Conservation (phyloP, 192 early-diverging fungal species). For the Backusella australiensis region DNA sequence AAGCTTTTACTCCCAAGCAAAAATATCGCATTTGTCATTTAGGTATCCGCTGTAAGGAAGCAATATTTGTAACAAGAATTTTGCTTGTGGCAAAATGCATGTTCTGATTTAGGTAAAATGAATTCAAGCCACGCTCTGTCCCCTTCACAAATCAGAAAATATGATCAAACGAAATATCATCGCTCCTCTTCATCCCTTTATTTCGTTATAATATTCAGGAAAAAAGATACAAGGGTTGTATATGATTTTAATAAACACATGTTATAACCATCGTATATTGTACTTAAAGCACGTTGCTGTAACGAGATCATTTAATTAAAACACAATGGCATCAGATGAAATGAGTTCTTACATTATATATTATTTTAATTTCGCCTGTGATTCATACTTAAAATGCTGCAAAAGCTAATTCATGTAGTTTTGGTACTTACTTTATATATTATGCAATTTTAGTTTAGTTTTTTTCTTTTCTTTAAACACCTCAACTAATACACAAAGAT, state of each 20-base stretch:
- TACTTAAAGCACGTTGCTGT: background rate
- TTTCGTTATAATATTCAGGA: background rate
- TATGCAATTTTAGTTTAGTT: background rate
- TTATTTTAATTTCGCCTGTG: background rate
- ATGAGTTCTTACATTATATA: background rate
- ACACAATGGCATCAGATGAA: background rate
- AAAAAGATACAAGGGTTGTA: background rate
- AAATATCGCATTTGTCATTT: background rate
- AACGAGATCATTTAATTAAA: background rate
- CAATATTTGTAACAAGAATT: background rate
- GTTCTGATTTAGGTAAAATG: background rate
- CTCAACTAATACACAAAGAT: background rate
- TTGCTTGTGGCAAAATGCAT: background rate
- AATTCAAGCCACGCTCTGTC: constrained; percentile 1
- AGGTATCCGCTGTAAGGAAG: background rate
- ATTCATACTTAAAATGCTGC: background rate
- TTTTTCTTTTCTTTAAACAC: background rate
- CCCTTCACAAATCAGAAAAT: constrained; percentile 2
- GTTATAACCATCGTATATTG: background rate
- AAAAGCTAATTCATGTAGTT: background rate
- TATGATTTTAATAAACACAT: background rate
- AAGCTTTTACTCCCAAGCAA: background rate
- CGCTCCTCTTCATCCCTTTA: background rate
- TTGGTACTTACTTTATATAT: background rate
- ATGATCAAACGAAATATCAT: background rate